phyloP scores from a whole-genome alignment of 2,329 filamentous ascomycete genomes.

The Chalaropsis ovoidea region DNA sequence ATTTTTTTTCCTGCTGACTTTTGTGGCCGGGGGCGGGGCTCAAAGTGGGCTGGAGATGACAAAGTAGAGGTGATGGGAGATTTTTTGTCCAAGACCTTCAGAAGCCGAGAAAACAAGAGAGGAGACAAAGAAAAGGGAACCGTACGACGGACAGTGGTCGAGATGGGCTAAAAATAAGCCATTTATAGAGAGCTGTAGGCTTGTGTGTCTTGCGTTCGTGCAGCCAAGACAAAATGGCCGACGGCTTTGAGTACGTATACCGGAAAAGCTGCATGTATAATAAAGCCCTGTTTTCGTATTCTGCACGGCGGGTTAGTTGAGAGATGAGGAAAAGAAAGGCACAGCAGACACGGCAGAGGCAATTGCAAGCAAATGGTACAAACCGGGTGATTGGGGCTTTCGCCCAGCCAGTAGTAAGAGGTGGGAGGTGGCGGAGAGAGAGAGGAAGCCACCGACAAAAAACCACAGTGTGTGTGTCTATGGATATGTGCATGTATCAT shows the following conservation, averaged over 20 bases:
- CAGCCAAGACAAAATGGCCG: slow-evolving; percentile 3
- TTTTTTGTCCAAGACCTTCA: not conserved
- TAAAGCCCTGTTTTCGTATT: slow-evolving; percentile 11
- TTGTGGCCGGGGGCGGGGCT: slow-evolving; percentile 2
- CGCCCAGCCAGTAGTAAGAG: too few species aligned
- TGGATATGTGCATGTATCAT: not conserved
- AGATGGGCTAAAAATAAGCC: not conserved
- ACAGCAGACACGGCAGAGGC: not conserved
- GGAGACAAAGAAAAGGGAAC: not conserved
- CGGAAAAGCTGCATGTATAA: not conserved
- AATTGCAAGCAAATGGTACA: not conserved
- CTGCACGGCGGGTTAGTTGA: not conserved
- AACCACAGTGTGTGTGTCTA: too few species aligned
- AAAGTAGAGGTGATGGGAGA: not conserved
- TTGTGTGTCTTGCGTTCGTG: slow-evolving; percentile 4
- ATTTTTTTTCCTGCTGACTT: not conserved
- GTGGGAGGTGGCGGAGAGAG: too few species aligned
- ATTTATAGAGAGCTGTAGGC: not conserved
- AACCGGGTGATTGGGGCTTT: not conserved
- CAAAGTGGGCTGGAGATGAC: not conserved
- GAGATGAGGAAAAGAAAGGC: not conserved
- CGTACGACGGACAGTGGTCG: not conserved
- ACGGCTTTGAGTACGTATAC: not conserved
- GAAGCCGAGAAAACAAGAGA: not conserved
- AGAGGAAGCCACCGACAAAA: not conserved